These are phyloP conservation scores for Myrica gale DNA, from an alignment of 306 rosid species.

Conservation along the genomic window DNA sequence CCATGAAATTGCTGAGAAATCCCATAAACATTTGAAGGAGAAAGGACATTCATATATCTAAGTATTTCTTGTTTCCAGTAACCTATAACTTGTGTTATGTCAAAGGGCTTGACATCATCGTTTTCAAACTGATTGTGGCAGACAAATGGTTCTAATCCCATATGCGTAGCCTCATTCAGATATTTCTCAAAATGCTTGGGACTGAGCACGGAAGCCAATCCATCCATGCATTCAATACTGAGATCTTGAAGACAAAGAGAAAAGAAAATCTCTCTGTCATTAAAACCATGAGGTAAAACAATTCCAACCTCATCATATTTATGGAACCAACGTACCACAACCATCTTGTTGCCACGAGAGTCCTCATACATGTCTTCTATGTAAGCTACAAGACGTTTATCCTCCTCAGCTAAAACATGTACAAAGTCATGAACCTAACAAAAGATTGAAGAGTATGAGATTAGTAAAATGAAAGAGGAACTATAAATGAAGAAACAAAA, in stretches of 20 bases:
- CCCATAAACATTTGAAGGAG: conserved; percentile 42
- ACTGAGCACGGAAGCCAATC: conserved; percentile 81
- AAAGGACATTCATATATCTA: conserved; percentile 45
- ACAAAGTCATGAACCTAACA: conserved; percentile 81
- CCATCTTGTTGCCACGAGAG: conserved; percentile 91
- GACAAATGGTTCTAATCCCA: conserved; percentile 55
- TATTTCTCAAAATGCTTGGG: conserved; percentile 69
- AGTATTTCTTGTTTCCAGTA: conserved; percentile 87
- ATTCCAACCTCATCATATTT: conserved; percentile 95
- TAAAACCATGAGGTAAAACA: conserved; percentile 72
- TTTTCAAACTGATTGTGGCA: conserved; percentile 63
- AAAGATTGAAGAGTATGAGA: neutral
- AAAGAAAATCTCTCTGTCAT: conserved; percentile 91
- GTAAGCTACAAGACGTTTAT: conserved; percentile 83
- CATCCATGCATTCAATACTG: conserved; percentile 97
- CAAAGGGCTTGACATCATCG: conserved; percentile 65
- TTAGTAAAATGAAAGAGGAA: conserved; percentile 18
- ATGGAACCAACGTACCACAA: conserved; percentile 97
- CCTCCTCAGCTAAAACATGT: conserved; percentile 84
- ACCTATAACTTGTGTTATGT: conserved; percentile 75
- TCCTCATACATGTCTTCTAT: conserved; percentile 93
- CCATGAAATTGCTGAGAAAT: conserved; percentile 43
- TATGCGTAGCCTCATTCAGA: conserved; percentile 49
- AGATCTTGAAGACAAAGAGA: conserved; percentile 97
- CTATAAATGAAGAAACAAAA: neutral